These are phyloP conservation scores for Kuraishia capsulata DNA, from an alignment of 805 yeast species.

Conservation along the genomic window DNA sequence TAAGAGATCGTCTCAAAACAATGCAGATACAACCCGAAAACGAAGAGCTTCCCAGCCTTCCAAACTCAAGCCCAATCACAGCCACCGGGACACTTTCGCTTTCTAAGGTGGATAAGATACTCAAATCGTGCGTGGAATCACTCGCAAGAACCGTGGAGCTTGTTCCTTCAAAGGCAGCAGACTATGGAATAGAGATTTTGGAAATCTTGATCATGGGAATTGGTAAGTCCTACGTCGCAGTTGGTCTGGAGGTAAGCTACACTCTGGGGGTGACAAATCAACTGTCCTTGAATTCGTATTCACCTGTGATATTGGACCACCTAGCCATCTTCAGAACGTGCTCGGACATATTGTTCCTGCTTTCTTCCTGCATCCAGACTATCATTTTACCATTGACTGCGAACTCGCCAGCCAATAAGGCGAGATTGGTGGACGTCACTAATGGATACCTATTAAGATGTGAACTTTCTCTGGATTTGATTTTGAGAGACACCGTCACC, in stretches of 20 bases:
- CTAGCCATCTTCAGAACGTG: conserved; percentile 41
- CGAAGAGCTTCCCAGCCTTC: conserved; percentile 6
- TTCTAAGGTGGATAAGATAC: conserved; percentile 46
- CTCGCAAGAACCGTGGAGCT: conserved; percentile 70
- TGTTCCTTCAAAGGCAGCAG: conserved; percentile 51
- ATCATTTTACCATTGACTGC: conserved; percentile 69
- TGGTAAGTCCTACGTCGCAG: conserved; percentile 66
- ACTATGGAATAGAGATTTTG: conserved; percentile 54
- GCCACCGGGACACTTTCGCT: conserved; percentile 19
- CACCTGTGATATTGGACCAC: conserved; percentile 32
- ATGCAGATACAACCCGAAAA: conserved; percentile 3
- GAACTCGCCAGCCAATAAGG: conserved; percentile 46
- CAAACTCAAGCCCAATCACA: background rate
- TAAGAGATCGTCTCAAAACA: conserved; percentile 15
- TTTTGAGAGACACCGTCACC: conserved; percentile 50
- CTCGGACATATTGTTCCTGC: conserved; percentile 51
- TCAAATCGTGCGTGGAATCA: conserved; percentile 69
- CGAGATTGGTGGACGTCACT: conserved; percentile 49
- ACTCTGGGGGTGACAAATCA: conserved; percentile 17
- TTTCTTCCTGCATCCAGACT: conserved; percentile 66
- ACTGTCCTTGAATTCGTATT: conserved; percentile 10
- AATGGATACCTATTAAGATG: conserved; percentile 51
- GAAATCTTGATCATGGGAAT: conserved; percentile 60
- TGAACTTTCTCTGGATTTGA: conserved; percentile 57
- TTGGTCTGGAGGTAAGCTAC: conserved; percentile 65